A percentile compares a stretch with the other conserved stretches of the same genome.
Conservation (phyloP, 805 yeast genomes). For the Spathaspora arborariae region DNA sequence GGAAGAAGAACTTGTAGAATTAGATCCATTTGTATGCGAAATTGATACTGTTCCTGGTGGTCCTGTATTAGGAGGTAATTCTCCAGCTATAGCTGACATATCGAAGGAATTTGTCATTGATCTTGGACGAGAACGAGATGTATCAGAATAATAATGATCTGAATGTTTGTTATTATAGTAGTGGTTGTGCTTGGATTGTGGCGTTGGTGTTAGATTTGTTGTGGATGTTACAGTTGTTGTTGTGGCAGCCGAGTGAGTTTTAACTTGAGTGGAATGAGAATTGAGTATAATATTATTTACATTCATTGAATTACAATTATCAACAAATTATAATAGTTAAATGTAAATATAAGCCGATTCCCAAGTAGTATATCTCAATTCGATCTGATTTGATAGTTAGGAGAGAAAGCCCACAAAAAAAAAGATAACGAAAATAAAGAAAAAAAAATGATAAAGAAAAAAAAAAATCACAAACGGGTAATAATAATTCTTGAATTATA, state of each 20-base stretch:
- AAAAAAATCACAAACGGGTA: not conserved
- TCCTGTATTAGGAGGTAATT: constrained; percentile 35
- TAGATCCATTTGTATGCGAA: constrained; percentile 7
- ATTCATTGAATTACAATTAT: not conserved
- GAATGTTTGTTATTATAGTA: not conserved
- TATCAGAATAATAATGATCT: not conserved
- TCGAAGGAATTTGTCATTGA: constrained; percentile 12
- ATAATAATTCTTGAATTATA: not conserved
- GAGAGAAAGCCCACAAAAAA: not conserved
- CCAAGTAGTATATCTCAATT: not conserved
- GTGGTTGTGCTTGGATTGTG: not conserved
- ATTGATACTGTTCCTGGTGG: constrained; percentile 27
- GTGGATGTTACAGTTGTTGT: not conserved
- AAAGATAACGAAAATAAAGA: not conserved
- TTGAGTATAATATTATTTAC: not conserved
- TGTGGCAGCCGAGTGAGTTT: not conserved
- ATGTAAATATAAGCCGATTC: not conserved
- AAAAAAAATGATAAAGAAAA: not conserved
- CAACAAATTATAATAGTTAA: not conserved
- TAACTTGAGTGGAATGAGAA: not conserved
- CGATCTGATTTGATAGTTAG: not conserved
- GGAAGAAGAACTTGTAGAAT: constrained; percentile 9
- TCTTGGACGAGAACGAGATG: not conserved
- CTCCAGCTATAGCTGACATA: constrained; percentile 13
- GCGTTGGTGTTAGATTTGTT: not conserved